A percentile compares a stretch with the other conserved stretches of the same genome.
Conservation (phyloP, 2,329 filamentous ascomycete species). For the Penicillium brasilianum region DNA sequence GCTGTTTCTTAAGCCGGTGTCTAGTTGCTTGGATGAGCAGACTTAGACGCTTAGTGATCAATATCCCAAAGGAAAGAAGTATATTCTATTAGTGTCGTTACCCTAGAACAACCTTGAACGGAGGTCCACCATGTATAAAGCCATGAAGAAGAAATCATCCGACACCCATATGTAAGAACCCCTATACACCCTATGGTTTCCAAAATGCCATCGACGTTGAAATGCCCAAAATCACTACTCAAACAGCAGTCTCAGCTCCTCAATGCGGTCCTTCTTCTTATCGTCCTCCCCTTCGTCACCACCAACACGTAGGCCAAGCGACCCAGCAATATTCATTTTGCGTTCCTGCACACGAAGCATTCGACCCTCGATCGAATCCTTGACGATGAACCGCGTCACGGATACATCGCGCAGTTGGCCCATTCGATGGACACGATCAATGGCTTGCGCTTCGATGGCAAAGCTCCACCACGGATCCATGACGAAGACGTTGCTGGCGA, state of each 20-base stretch:
- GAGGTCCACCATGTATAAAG: not conserved
- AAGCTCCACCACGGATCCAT: conserved; percentile 99
- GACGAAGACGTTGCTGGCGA: conserved; percentile 90
- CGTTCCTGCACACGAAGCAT: conserved; percentile 93
- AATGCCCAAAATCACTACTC: conserved; percentile 31
- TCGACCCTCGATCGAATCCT: conserved; percentile 69
- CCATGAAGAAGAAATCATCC: not conserved
- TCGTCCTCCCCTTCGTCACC: conserved; percentile 87
- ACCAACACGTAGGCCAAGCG: conserved; percentile 94
- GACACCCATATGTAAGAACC: not conserved
- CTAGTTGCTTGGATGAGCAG: too few relatives aligned
- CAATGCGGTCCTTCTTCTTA: conserved; percentile 85
- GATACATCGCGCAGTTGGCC: conserved; percentile 85
- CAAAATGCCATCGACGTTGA: not conserved
- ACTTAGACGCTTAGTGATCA: not conserved
- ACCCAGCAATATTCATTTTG: conserved; percentile 88
- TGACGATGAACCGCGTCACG: conserved; percentile 86
- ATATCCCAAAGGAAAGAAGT: not conserved
- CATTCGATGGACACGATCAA: conserved; percentile 97
- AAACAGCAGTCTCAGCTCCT: conserved; percentile 91
- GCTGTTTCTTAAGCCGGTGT: too few relatives aligned
- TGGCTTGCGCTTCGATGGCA: conserved; percentile 93
- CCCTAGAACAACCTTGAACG: not conserved
- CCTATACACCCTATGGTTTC: not conserved
- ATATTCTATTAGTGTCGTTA: not conserved